Evolutionary conservation across 208 protist species (phyloP), one percentile per base, ranked within the genome.

Genomic region (Wallacemonas sp.): DNA sequence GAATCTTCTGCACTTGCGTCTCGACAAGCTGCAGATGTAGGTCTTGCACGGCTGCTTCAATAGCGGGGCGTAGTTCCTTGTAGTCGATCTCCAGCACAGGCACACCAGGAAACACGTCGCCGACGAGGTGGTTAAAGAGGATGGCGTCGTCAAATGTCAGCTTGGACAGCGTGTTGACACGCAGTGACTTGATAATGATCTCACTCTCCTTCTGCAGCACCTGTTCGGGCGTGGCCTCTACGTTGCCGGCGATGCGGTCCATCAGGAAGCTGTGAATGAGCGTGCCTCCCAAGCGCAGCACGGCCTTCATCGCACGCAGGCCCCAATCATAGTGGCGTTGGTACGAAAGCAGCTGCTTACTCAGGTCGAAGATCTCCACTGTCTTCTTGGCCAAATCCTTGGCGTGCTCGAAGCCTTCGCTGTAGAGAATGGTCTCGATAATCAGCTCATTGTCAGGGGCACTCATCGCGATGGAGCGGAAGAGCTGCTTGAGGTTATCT

Each of bases 321-420:
- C 98, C 98, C 98, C 97, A 99, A 75, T 99, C 98, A 76, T 99
- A 99, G 80, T 99, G 98, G 70, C 98, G 95, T 80, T 99, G 97
- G 42, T 84, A 74, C 6, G 96, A 98, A 12, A 99, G 84, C 4
- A 99, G 84, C 77, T 99, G 95, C 61, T 87, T 88, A 21, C 79
- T 88, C 2, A 99, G 83, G 58, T 80, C 86, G 87, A 98, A 99
- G 26, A 98, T 86, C 47, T 88, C 76, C 26, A 99, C 97, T 17
- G 98, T 91, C 80, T 98, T 98, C 34, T 83, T 84, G 2, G 93
- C 83, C 22, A 99, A 79, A 9, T 89, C 81, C 58, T 90, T 98
- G 3, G 97, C 98, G 69, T 98, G 84, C 55, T 91, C 84, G 72
- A 99, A 99, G 19, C 98, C 98, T 71, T 99, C 97, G 60, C 96